These are phyloP conservation scores for Myotisia sp. DNA, from an alignment of 2,329 filamentous ascomycete species.

Conservation along the genomic window DNA sequence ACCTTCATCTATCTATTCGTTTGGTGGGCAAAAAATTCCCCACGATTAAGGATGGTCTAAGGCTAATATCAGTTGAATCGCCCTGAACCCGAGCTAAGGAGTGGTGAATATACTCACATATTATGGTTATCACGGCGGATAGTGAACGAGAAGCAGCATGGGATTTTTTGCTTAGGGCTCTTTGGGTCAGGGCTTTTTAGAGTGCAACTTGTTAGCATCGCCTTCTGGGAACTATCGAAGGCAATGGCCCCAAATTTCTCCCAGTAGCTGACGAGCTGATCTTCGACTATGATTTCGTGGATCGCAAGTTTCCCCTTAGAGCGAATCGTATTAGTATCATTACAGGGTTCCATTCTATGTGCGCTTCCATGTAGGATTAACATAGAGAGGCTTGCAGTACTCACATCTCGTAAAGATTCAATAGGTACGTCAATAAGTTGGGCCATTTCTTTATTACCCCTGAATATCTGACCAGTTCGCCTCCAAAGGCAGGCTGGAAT, in stretches of 20 bases:
- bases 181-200: slow-evolving; percentile 66
- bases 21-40: slow-evolving; percentile 92
- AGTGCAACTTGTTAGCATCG: slow-evolving; percentile 83
- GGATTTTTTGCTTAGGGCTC: slow-evolving; percentile 58
- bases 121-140: slow-evolving; percentile 91
- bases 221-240: slow-evolving; percentile 87
- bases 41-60: slow-evolving; percentile 80
- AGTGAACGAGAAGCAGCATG: slow-evolving; percentile 95
- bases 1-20: slow-evolving; percentile 39
- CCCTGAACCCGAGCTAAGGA: slow-evolving; percentile 1
- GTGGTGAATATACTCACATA: slow-evolving; percentile 52
- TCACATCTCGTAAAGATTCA: slow-evolving; percentile 75
- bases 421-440: slow-evolving; percentile 88
- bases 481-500: slow-evolving; percentile 96
- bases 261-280: slow-evolving; percentile 93
- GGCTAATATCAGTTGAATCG: slow-evolving; percentile 20
- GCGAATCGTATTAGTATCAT: slow-evolving; percentile 1
- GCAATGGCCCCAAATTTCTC: slow-evolving; percentile 97
- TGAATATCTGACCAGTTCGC: slow-evolving; percentile 89
- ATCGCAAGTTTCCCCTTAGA: slow-evolving; percentile 80
- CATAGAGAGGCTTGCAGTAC: slow-evolving; percentile 23
- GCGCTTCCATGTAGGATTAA: slow-evolving; percentile 5
- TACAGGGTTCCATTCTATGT: not conserved
- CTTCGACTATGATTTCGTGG: slow-evolving; percentile 90
- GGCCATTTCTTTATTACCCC: slow-evolving; percentile 97